phyloP scores from a whole-genome alignment of 2,329 filamentous ascomycete genomes.

The Phyllosticta citriasiana region DNA sequence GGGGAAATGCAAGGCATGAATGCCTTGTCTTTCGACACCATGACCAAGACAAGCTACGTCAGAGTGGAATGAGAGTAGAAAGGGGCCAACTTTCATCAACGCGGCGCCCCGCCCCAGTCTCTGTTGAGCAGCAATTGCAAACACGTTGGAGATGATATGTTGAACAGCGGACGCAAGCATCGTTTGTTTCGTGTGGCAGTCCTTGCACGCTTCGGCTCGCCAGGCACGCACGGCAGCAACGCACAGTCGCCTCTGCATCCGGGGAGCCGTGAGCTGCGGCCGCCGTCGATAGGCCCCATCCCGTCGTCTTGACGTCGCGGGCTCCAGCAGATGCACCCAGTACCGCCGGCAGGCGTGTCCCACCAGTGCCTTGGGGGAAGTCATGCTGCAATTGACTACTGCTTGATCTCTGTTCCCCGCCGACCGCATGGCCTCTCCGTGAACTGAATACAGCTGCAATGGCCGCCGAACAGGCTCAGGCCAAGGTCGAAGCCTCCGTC shows the following conservation, averaged over 20 bases:
- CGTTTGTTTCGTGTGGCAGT: not conserved
- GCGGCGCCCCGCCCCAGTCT: not conserved
- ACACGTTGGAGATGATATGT: not conserved
- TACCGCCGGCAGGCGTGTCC: not conserved
- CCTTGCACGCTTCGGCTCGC: not conserved
- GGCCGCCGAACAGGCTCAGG: not conserved
- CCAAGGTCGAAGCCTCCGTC: constrained; percentile 18
- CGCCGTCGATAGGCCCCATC: not conserved
- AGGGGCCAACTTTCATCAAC: not conserved
- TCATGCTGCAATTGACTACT: not conserved
- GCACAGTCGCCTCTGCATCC: not conserved
- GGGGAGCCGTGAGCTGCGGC: not conserved
- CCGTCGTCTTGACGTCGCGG: not conserved
- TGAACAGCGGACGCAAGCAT: not conserved
- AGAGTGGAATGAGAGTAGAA: not conserved
- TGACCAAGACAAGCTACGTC: not conserved
- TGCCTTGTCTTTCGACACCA: not conserved
- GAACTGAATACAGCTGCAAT: not conserved
- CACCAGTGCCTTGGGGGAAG: not conserved
- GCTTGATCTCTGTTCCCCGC: not conserved
- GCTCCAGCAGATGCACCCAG: not conserved
- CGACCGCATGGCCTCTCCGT: not conserved
- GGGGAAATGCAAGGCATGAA: not conserved
- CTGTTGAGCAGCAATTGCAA: not conserved
- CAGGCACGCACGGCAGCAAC: not conserved